These are phyloP conservation scores for Pichia sporocuriosa DNA, from an alignment of 805 yeast genomes.

Conservation along the genomic window DNA sequence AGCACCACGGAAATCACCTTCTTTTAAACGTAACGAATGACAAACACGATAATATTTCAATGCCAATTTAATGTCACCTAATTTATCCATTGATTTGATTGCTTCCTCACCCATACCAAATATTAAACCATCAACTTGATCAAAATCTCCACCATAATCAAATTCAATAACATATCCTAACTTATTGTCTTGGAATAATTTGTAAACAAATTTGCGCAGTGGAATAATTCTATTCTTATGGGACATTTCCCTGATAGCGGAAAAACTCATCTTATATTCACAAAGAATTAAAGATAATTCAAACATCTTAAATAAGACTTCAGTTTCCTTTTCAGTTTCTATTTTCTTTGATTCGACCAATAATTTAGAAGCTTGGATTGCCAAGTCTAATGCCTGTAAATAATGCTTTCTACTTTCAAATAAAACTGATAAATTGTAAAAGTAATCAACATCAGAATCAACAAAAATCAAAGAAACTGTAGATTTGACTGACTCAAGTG, in stretches of 20 bases:
- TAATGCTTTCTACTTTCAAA: constrained; percentile 29
- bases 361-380: constrained; percentile 17
- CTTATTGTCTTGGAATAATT: constrained; percentile 34
- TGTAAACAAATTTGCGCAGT: constrained; percentile 31
- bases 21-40: constrained; percentile 43
- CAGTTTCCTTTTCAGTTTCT: constrained; percentile 18
- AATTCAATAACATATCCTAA: constrained; percentile 35
- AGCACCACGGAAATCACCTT: constrained; percentile 45
- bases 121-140: constrained; percentile 37
- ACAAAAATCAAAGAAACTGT: constrained; percentile 18
- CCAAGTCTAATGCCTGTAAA: constrained; percentile 32
- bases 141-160: constrained; percentile 38
- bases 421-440: constrained; percentile 31
- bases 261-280: constrained; percentile 27
- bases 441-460: constrained; percentile 31
- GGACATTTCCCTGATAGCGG: constrained; percentile 24
- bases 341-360: constrained; percentile 6
- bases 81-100: background rate
- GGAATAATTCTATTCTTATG: constrained; percentile 19
- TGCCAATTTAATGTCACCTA: constrained; percentile 25
- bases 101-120: constrained; percentile 24
- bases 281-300: constrained; percentile 26
- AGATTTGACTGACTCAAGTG: constrained; percentile 9
- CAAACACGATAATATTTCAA: constrained; percentile 43
- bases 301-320: constrained; percentile 23